Conservation (phyloP, 225 moss, liverwort and hornwort species). For the Neckera pumila region DNA sequence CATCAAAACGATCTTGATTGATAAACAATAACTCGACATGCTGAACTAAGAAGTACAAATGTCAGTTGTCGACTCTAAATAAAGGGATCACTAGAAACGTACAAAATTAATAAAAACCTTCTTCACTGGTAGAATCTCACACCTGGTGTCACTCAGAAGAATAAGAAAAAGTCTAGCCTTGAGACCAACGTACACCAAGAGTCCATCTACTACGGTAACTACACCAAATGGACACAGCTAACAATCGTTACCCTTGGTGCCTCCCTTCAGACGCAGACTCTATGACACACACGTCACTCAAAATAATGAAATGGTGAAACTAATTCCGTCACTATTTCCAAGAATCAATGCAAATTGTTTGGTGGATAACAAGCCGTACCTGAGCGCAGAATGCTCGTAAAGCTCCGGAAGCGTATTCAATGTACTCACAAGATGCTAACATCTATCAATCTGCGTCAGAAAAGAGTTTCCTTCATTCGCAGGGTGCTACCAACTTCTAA, state of each 20-base stretch:
- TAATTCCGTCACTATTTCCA: neutral
- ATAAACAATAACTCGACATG: neutral
- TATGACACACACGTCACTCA: neutral
- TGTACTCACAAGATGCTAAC: neutral
- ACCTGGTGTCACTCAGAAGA: neutral
- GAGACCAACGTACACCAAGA: neutral
- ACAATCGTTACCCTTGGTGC: neutral
- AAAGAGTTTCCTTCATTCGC: neutral
- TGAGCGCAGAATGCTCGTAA: neutral
- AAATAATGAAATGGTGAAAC: neutral
- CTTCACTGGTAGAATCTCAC: neutral
- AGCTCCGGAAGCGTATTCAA: neutral
- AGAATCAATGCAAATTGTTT: neutral
- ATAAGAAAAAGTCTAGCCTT: neutral
- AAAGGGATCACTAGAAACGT: neutral
- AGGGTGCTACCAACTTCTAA: neutral
- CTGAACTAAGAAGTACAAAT: neutral
- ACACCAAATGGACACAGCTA: neutral
- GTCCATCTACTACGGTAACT: neutral
- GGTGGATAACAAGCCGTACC: neutral
- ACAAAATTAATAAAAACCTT: neutral
- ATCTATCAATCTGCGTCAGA: neutral
- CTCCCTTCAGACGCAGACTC: too few relatives aligned
- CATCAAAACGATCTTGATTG: neutral
- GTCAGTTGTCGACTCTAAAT: neutral